Conservation (phyloP, 23 red algal genomes). For the Porphyridium purpureum region DNA sequence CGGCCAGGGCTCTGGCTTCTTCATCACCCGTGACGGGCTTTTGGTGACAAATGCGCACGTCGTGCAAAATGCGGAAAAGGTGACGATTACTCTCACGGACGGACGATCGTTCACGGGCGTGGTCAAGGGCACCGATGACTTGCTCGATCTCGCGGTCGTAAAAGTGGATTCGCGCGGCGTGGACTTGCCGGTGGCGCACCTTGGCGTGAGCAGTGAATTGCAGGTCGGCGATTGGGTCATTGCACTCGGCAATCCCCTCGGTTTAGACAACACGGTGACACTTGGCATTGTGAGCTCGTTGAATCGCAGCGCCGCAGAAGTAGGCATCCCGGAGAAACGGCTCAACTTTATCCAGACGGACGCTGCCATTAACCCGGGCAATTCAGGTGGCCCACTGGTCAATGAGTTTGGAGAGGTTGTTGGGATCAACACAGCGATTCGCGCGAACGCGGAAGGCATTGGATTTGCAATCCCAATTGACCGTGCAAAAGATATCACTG, state of each 20-base stretch:
- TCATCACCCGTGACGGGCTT: conserved; percentile 81
- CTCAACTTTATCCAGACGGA: conserved; percentile 97
- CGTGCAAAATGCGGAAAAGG: conserved; percentile 59
- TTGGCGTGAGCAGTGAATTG: conserved; percentile 64
- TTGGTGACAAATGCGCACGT: conserved; percentile 97
- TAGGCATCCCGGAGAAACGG: conserved; percentile 97
- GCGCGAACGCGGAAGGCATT: conserved; percentile 94
- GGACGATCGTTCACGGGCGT: conserved; percentile 78
- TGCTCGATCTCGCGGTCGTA: conserved; percentile 87
- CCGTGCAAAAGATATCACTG: conserved; percentile 55
- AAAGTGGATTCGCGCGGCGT: conserved; percentile 68
- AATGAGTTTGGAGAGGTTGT: conserved; percentile 99
- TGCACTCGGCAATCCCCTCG: conserved; percentile 91
- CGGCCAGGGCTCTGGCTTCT: conserved; percentile 86
- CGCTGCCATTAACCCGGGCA: conserved; percentile 83
- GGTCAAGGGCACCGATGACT: conserved; percentile 87
- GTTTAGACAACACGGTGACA: conserved; percentile 98
- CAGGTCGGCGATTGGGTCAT: conserved; percentile 99
- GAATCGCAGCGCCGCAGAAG: conserved; percentile 79
- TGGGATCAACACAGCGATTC: conserved; percentile 82
- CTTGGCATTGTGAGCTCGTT: conserved; percentile 84
- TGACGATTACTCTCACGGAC: conserved; percentile 86
- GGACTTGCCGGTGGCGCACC: conserved; percentile 61
- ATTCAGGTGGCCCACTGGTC: conserved; percentile 76
- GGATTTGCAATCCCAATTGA: conserved; percentile 99